These are phyloP conservation scores for Bertia moriformis DNA, from an alignment of 2,329 filamentous ascomycete species.

Conservation along the genomic window DNA sequence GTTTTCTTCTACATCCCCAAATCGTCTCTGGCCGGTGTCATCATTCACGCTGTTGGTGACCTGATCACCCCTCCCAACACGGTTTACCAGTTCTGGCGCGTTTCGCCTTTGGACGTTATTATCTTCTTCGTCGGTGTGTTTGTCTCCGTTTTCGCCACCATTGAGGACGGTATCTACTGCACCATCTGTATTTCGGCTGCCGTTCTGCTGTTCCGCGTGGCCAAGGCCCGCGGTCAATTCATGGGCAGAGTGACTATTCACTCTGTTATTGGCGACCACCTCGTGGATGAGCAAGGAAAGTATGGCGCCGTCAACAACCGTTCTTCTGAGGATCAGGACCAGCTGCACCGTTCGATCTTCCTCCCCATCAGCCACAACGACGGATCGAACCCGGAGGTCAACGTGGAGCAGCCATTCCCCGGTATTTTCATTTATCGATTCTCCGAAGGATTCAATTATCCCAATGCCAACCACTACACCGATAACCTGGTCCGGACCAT, in stretches of 20 bases:
- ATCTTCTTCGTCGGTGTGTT: slow-evolving; percentile 91
- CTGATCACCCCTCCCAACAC: slow-evolving; percentile 82
- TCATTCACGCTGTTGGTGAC: slow-evolving; percentile 90
- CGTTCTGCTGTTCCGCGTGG: slow-evolving; percentile 67
- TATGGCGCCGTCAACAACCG: slow-evolving; percentile 40
- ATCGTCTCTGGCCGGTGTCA: slow-evolving; percentile 69
- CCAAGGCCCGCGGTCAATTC: slow-evolving; percentile 71
- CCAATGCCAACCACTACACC: slow-evolving; percentile 78
- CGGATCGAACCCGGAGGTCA: slow-evolving; percentile 73
- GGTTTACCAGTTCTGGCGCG: slow-evolving; percentile 87
- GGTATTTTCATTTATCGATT: slow-evolving; percentile 95
- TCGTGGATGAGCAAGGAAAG: slow-evolving; percentile 48
- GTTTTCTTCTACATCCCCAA: slow-evolving; percentile 91
- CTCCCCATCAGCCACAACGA: slow-evolving; percentile 76
- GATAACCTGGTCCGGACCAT: slow-evolving; percentile 62
- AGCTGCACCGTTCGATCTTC: slow-evolving; percentile 58
- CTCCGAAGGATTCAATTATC: slow-evolving; percentile 88
- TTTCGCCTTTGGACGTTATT: slow-evolving; percentile 75
- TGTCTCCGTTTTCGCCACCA: slow-evolving; percentile 73
- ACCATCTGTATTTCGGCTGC: slow-evolving; percentile 67
- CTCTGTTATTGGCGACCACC: slow-evolving; percentile 65
- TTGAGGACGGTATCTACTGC: slow-evolving; percentile 85
- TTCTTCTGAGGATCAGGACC: slow-evolving; percentile 19
- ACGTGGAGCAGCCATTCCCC: slow-evolving; percentile 69
- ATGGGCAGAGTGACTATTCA: slow-evolving; percentile 73